Base-by-base conservation (phyloP, 202 grass and related monocot species). In the Eragrostis tef region DNA sequence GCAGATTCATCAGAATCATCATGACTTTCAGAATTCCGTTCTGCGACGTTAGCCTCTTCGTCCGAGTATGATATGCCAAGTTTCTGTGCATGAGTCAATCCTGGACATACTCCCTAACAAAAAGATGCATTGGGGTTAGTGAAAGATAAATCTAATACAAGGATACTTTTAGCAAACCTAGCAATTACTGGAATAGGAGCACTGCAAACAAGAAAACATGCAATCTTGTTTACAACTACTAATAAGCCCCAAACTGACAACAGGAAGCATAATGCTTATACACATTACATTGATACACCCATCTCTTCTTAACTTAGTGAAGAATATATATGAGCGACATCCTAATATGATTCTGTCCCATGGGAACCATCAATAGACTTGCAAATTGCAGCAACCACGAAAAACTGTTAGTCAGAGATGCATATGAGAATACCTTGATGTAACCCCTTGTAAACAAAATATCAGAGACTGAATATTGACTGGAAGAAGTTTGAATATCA, bases 41-140 rank as follows among this genome's bases (percentile, higher is more conserved):
- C 77, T 50, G 39, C 13, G 4, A 62, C 46, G 77, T 76, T 86
- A 20, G 79, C 84, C 51, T 86, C 79, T 63, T 88, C 86, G 1
- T 84, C 82, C 25, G 65, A 79, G 74, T 90, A 98, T 4, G 84
- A 88, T 74, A 93, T 88, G 43, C 92, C 90, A 80, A 90, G 90
- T 74, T 87, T 98, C 85, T 94, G 95, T 57, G 79, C 90, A 80
- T 98, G 90, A 86, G 80, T 91, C 73, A 98, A 88, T 60, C 95
- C 92, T 67, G 60, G 86, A 90, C 95, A 98, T 7, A 84, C 85
- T 67, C 95, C 92, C 95, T 98, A 82, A 51, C 60, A 75, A 80
- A 93, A 62, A 77, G 45, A 85, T 46, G 51, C 10, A 43, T 73
- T 43, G 44, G 19, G 19, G 26, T 75, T 66, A 75, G 47, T 48